phyloP scores from a whole-genome alignment of 306 rosid genomes.

The cucumber (Cucumis sativus) region DNA sequence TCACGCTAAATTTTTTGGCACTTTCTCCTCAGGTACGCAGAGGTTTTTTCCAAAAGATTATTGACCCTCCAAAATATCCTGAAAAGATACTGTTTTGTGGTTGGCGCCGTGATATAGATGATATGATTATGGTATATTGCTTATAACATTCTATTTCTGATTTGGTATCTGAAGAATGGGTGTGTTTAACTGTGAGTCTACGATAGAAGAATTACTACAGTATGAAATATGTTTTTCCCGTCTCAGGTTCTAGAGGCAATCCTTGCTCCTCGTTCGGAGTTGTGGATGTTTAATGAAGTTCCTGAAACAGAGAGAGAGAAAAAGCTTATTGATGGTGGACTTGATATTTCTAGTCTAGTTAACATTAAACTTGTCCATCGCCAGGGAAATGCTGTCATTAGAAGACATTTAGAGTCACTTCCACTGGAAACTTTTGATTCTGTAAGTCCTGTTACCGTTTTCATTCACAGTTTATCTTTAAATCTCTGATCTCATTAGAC shows the following conservation, averaged over 20 bases:
- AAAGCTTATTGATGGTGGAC: conserved; percentile 90
- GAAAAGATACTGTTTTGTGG: conserved; percentile 94
- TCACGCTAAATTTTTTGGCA: neutral
- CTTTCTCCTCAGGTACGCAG: conserved; percentile 41
- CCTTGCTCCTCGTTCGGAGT: conserved; percentile 84
- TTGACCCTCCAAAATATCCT: conserved; percentile 79
- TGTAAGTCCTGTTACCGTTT: conserved; percentile 31
- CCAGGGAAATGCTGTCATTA: conserved; percentile 90
- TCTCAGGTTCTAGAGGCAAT: conserved; percentile 82
- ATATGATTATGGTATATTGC: conserved; percentile 83
- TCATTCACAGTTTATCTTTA: neutral
- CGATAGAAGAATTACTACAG: neutral
- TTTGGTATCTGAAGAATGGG: neutral
- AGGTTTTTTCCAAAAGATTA: conserved; percentile 34
- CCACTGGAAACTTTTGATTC: conserved; percentile 97
- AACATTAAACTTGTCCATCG: conserved; percentile 84
- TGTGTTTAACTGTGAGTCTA: neutral
- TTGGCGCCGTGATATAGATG: conserved; percentile 98
- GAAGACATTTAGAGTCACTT: conserved; percentile 83
- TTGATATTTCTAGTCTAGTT: conserved; percentile 50
- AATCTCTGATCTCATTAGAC: neutral
- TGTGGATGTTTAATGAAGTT: conserved; percentile 98
- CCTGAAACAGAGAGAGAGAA: conserved; percentile 68
- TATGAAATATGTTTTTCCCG: neutral
- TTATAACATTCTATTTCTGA: neutral